Conservation (phyloP, 2,329 filamentous ascomycete species). For the Aspergillus fumigatus region DNA sequence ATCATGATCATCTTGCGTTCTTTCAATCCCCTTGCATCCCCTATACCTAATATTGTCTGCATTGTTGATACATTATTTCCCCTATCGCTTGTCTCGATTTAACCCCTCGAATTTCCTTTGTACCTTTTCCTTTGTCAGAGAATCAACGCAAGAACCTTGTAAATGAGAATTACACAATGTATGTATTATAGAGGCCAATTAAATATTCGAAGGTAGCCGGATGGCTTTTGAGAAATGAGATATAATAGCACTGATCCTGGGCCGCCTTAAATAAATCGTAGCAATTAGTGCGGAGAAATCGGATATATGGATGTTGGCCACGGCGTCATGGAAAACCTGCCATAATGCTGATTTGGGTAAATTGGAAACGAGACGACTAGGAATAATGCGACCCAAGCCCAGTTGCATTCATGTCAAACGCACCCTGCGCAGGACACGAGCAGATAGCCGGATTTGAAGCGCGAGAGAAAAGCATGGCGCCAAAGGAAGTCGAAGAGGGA, state of each 20-base stretch:
- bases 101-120: neutral
- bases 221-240: neutral
- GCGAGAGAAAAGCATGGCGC: conserved; percentile 13
- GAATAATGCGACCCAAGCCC: neutral
- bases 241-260: neutral
- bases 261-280: neutral
- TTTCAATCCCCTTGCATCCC: neutral
- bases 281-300: neutral
- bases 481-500: conserved; percentile 12
- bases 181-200: neutral
- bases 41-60: neutral
- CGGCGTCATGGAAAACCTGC: neutral
- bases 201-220: neutral
- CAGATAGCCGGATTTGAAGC: conserved; percentile 5
- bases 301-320: neutral
- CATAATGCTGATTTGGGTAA: neutral
- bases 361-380: neutral
- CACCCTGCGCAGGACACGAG: conserved; percentile 6
- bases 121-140: neutral
- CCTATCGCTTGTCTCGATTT: neutral
- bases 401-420: neutral
- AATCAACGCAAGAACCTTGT: neutral
- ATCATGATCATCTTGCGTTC: neutral
- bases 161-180: neutral
- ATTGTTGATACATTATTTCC: neutral